These are phyloP conservation scores for Pleurotus tuoliensis DNA, from an alignment of 768 basidiomycete genomes.

Conservation along the genomic window DNA sequence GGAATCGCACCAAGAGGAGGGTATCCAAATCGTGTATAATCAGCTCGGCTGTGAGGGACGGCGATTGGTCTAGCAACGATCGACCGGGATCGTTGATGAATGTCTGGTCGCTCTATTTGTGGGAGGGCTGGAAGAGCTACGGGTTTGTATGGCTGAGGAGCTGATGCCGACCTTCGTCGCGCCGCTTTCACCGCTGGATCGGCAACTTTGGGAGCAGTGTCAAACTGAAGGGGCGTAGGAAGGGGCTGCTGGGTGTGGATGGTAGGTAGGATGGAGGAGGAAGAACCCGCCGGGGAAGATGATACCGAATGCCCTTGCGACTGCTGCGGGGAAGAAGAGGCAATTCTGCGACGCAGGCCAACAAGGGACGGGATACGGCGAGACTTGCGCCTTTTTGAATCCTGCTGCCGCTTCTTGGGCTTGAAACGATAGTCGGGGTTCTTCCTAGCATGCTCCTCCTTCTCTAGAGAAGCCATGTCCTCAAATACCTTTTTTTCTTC, in stretches of 20 bases:
- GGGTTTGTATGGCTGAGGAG: slow-evolving; percentile 19
- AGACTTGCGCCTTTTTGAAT: slow-evolving; percentile 13
- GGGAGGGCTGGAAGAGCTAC: not conserved
- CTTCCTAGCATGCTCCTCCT: slow-evolving; percentile 48
- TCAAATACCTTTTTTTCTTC: slow-evolving; percentile 49
- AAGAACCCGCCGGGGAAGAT: not conserved
- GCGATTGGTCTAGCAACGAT: slow-evolving; percentile 7
- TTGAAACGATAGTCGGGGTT: slow-evolving; percentile 65
- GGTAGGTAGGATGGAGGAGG: not conserved
- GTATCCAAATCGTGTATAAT: not conserved
- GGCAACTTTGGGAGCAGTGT: slow-evolving; percentile 10
- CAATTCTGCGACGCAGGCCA: slow-evolving; percentile 15
- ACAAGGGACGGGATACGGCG: slow-evolving; percentile 17
- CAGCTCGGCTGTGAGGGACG: not conserved
- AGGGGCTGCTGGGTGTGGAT: not conserved
- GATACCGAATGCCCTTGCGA: not conserved
- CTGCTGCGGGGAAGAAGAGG: not conserved
- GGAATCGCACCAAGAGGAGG: not conserved
- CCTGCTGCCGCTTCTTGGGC: slow-evolving; percentile 40
- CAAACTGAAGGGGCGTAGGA: slow-evolving; percentile 3
- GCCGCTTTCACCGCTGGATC: slow-evolving; percentile 16
- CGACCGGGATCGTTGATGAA: slow-evolving; percentile 2
- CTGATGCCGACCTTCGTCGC: slow-evolving; percentile 29
- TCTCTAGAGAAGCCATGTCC: slow-evolving; percentile 50
- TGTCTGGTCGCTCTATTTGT: not conserved